Evolutionary conservation across 768 basidiomycete species (phyloP).

Genomic region (Rhodotorula babjevae): DNA sequence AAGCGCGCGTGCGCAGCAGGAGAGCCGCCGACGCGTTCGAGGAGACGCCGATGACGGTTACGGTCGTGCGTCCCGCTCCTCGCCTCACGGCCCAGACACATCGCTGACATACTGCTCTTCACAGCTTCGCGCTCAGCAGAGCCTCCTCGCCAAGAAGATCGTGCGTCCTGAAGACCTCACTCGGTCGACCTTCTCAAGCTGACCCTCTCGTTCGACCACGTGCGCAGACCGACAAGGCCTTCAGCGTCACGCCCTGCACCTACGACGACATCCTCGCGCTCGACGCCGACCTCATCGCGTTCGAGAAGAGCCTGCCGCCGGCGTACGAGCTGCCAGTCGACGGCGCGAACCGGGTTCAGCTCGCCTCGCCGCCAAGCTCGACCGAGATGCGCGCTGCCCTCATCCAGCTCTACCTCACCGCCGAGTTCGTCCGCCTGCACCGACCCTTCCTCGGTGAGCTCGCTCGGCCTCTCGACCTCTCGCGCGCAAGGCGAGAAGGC

Average conservation of each 20-base stretch:
- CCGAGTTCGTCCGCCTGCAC: conserved; percentile 26
- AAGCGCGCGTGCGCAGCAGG: conserved; percentile 11
- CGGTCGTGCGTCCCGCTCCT: not conserved
- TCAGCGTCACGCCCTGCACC: conserved; percentile 13
- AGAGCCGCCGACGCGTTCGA: not conserved
- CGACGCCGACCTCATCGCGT: conserved; percentile 17
- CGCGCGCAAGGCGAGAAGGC: not conserved
- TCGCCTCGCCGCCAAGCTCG: not conserved
- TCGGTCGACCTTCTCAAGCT: not conserved
- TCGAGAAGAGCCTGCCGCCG: conserved; percentile 17
- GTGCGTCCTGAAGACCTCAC: not conserved
- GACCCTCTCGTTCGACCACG: too few relatives aligned
- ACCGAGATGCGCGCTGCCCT: conserved; percentile 4
- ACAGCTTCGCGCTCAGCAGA: conserved; percentile 10
- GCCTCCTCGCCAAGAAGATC: conserved; percentile 24
- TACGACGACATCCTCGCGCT: conserved; percentile 16
- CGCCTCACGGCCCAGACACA: too few relatives aligned
- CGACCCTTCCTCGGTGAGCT: conserved; percentile 20
- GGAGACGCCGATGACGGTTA: conserved; percentile 27
- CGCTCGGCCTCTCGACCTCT: not conserved
- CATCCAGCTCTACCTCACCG: conserved; percentile 8
- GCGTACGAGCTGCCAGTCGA: conserved; percentile 14
- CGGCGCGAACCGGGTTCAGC: not conserved
- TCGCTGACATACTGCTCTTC: not conserved
- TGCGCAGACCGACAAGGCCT: conserved; percentile 24